Percentiles rank a stretch among this genome's conserved stretches.
phyloP scores from a whole-genome alignment of 345 rosid genomes.

The Gossypium ekmanianum region DNA sequence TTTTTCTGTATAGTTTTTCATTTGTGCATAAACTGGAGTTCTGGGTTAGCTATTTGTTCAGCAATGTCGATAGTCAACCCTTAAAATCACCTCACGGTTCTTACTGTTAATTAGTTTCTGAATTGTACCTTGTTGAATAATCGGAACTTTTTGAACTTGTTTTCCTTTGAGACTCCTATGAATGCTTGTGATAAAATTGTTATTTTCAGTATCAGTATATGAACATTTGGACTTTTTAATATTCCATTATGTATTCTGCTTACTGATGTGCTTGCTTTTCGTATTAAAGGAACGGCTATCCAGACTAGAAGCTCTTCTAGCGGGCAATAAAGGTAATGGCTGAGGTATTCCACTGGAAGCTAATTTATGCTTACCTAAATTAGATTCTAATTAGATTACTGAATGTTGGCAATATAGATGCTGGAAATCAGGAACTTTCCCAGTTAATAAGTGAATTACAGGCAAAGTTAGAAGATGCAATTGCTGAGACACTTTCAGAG shows the following conservation, averaged over 20 bases:
- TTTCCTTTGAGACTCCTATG: not conserved
- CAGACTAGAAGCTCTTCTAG: constrained; percentile 9
- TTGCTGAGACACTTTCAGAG: not conserved
- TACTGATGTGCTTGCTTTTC: not conserved
- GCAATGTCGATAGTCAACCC: not conserved
- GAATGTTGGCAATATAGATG: constrained; percentile 3
- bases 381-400: not conserved
- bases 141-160: not conserved
- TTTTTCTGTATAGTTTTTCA: not conserved
- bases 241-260: not conserved
- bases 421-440: constrained; percentile 11
- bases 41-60: not conserved
- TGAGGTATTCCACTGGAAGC: not conserved
- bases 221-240: not conserved
- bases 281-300: constrained; percentile 10
- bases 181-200: not conserved
- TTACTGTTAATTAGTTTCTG: not conserved
- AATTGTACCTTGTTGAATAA: not conserved
- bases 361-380: not conserved
- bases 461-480: constrained; percentile 12
- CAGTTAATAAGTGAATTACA: constrained; percentile 6
- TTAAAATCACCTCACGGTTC: not conserved
- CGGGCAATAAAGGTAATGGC: constrained; percentile 1
- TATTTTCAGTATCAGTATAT: not conserved
- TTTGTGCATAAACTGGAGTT: not conserved